Base-by-base conservation (phyloP, 768 basidiomycete species). In the Glaciozyma antarctica region DNA sequence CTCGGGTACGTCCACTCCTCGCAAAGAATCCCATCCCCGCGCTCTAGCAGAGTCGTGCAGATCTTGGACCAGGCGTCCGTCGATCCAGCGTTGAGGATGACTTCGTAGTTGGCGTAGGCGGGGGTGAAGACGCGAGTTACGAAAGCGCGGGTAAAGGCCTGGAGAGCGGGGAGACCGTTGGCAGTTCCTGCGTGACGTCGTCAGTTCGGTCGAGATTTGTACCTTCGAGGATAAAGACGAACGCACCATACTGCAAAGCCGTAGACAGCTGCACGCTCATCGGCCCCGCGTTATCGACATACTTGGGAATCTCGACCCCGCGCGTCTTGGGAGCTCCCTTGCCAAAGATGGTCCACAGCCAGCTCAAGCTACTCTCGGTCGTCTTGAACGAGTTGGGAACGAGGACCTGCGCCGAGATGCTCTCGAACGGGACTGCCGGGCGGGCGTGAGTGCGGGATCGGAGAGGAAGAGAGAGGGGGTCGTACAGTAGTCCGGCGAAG, bases 1-100 rank as follows among this genome's bases (percentile, higher is more conserved):
- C 81, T 83, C 2, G 88, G 85, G 73, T 89, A 93, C 0, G 86
- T 83, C 85, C 85, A 91, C 73, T 88, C 88, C 64, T 80, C 79
- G 21, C 77, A 76, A n/a, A 80, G 63, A 19, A 80, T 69, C 6
- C 75, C 73, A 66, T 80, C 79, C 10, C 86, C 85, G 4, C 82
- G 81, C 70, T 89, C 85, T 74, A 82, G 83, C 15, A 93, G 77
- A 24, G 86, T 83, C 28, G 75, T 74, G 10, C 83, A 79, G 28
- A 81, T 78, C 70, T 86, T 85, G 65, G 73, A 71, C 86, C 87
- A 82, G 9, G 78, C 81, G 66, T 74, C 78, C 10, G 78, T 78
- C 13, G 74, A 72, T 19, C 78, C 77, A 22, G 74, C 70, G 67
- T 77, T 76, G 61, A 84, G 72, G 30, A 88, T 73, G 2, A 80